Evolutionary conservation across 257 asterid species (phyloP).

Genomic region (Verbena officinalis): DNA sequence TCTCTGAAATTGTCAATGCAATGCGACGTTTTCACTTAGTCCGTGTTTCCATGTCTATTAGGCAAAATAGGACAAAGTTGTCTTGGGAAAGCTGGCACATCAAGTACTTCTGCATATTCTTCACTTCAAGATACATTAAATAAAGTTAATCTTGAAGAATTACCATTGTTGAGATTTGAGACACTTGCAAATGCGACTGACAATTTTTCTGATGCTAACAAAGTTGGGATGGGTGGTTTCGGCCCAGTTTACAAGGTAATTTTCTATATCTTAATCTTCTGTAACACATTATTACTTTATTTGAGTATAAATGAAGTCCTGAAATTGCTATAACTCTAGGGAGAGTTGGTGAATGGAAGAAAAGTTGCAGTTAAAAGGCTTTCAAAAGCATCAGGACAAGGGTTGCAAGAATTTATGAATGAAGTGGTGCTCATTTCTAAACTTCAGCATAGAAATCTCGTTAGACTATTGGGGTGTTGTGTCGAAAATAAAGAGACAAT

Average conservation of each 20-base stretch:
- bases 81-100: constrained; percentile 14
- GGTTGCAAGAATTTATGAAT: too few species aligned
- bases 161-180: constrained; percentile 39
- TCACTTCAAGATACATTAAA: constrained; percentile 29
- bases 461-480: too few species aligned
- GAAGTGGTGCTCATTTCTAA: too few species aligned
- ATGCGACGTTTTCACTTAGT: constrained; percentile 4
- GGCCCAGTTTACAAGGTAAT: constrained; percentile 45
- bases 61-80: constrained; percentile 25
- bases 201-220: constrained; percentile 34
- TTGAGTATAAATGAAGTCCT: too few species aligned
- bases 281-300: too few species aligned
- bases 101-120: constrained; percentile 20
- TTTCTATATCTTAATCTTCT: too few species aligned
- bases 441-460: too few species aligned
- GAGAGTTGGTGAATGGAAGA: too few species aligned
- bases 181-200: constrained; percentile 40
- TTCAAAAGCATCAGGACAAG: too few species aligned
- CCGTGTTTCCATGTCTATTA: constrained; percentile 27
- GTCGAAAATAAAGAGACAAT: constrained; percentile 34
- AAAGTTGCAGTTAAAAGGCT: too few species aligned
- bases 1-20: not conserved
- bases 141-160: constrained; percentile 36
- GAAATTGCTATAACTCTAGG: too few species aligned
- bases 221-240: constrained; percentile 53